A percentile compares a stretch with the other conserved stretches of the same genome.
phyloP scores from a whole-genome alignment of 257 asterid species.

The Solanum chilense region DNA sequence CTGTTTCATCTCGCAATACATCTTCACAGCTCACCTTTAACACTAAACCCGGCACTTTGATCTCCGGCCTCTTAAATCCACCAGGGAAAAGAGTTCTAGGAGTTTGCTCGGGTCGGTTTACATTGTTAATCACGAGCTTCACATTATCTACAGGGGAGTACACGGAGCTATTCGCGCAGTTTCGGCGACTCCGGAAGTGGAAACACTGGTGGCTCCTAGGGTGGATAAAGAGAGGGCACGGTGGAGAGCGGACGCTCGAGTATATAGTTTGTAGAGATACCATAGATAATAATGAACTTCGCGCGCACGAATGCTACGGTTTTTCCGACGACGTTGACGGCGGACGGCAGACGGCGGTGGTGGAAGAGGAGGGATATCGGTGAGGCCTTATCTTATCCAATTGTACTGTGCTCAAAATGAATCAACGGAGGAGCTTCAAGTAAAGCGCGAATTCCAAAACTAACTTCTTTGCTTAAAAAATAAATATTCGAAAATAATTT shows the following conservation, averaged over 20 bases:
- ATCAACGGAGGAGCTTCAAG: background rate
- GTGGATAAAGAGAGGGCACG: background rate
- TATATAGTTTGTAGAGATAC: background rate
- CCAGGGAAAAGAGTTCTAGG: slow-evolving; percentile 77
- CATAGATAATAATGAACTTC: background rate
- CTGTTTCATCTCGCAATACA: slow-evolving; percentile 30
- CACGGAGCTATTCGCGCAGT: background rate
- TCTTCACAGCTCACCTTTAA: slow-evolving; percentile 54
- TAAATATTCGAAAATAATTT: background rate
- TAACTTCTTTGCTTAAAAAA: background rate
- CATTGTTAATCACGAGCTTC: slow-evolving; percentile 19
- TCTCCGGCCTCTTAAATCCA: slow-evolving; percentile 93
- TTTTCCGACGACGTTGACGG: background rate
- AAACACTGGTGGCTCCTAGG: background rate
- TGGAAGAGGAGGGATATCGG: background rate
- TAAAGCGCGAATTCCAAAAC: background rate
- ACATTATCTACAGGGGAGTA: background rate
- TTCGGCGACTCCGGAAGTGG: slow-evolving; percentile 4
- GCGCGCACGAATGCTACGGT: background rate
- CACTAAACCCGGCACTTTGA: slow-evolving; percentile 59
- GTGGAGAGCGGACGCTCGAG: background rate
- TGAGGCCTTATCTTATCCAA: background rate
- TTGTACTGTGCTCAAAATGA: background rate
- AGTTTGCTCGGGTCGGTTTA: slow-evolving; percentile 24
- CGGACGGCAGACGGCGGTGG: background rate